Percentiles rank a stretch among this genome's conserved stretches.
phyloP scores from a whole-genome alignment of 2,329 filamentous ascomycete species.

The Cladophialophora exuberans region DNA sequence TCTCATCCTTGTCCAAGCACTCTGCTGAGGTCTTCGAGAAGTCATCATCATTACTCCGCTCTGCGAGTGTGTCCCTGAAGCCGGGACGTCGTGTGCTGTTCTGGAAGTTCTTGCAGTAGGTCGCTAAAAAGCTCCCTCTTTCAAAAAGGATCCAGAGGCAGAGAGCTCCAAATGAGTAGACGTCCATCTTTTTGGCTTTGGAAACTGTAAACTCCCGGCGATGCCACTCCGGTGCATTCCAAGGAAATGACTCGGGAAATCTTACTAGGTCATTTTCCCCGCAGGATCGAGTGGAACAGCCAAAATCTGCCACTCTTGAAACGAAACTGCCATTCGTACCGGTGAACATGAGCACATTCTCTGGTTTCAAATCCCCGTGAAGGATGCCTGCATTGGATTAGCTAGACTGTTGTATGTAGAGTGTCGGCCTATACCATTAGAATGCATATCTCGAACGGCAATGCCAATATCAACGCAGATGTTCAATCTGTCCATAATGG shows the following conservation, averaged over 20 bases:
- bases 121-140: too few species aligned
- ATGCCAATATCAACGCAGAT: background rate
- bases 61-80: too few species aligned
- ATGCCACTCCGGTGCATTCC: background rate
- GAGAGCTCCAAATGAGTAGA: background rate
- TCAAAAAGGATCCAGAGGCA: background rate
- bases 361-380: background rate
- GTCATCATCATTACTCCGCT: too few species aligned
- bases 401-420: too few species aligned
- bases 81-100: too few species aligned
- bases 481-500: background rate
- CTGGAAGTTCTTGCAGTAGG: too few species aligned
- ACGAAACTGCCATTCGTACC: background rate
- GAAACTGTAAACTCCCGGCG: background rate
- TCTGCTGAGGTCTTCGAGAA: too few species aligned
- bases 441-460: background rate
- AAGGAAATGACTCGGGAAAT: background rate
- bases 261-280: background rate
- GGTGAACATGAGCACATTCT: background rate
- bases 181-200: background rate
- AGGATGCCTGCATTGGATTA: background rate
- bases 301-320: background rate
- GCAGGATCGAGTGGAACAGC: background rate
- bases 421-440: background rate
- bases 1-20: too few species aligned